Evolutionary conservation across 306 rosid species (phyloP), one percentile per base, ranked within the genome.

Genomic region (Begonia fuchsioides): DNA sequence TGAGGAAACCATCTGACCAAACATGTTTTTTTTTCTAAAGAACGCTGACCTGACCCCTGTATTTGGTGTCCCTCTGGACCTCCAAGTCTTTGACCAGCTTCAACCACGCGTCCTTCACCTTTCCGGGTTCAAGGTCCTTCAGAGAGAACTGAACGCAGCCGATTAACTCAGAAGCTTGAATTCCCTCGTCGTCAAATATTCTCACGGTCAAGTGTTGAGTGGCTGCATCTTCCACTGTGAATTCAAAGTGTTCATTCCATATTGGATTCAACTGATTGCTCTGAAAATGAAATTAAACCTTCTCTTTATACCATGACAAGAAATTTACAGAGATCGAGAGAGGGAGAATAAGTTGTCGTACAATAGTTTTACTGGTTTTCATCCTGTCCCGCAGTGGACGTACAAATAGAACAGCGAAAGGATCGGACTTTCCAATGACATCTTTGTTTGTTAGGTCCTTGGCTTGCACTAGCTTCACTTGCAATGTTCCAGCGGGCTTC

Each of bases 201-300:
- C 94, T 77, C 63, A 90, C 20, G n/a, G 95, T 81, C 82, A 90
- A 76, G 61, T 73, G 74, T 46, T 90, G 95, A 14, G 95, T 75
- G 18, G 72, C 55, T 20, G 48, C 58, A 66, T 90, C 97, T 69
- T 84, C 97, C 52, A 90, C 75, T 9, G 66, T 11, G 63, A 90
- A 84, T 62, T 90, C 87, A 43, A 68, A 90, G 72, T 90, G 84
- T 64, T 90, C 95, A 51, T 90, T 90, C 97, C 97, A 90, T 53
- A 90, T 62, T 54, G 95, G 97, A 70, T 76, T 90, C 81, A 90
- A 59, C 58, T 90, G 68, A 48, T 90, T 90, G 57, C 73, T 72
- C 95, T 90, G 90, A 60, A 65, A 14, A 58, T 15, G 50, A 13
- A 16, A 63, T 58, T 17, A 49, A 62, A 32, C 57, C 50, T 39